Evolutionary conservation across 2,329 filamentous ascomycete genomes (phyloP), one percentile per base, ranked within the genome.

Genomic region (Juglanconis oblonga): DNA sequence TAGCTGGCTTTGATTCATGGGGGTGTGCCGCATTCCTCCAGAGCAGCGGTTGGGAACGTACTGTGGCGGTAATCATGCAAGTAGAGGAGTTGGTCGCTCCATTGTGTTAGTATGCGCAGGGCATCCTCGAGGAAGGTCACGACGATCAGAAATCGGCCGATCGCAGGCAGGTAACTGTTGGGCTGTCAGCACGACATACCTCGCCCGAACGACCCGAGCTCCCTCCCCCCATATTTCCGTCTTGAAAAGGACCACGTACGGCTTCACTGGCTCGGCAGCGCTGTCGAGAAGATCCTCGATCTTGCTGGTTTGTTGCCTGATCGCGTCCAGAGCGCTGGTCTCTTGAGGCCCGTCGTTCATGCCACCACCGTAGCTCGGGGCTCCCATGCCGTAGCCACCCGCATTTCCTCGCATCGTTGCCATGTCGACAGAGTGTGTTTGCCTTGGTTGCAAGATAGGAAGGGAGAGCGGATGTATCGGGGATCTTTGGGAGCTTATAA

Each of bases 81-180:
- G 75, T 98, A 99, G 63, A 90, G 81, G 62, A 99, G 85, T 81
- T 99, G 95, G 74, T 98, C 95, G 72, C 74, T 87, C 93, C 95
- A 99, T 87, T 99, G 95, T 67, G 95, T 99, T 69, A 98, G 81
- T 77, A 99, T 99, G 73, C 95, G 87, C 64, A 99, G 81, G 53
- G 93, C 92, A 80, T 99, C 95, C 77, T 99, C 95, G 68, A 99
- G 83, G 79, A 99, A 99, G 64, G 95, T 99, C 57, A 98, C 95
- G 59, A 99, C 95, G 69, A 99, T 99, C 67, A 99, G 79, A 77
- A 98, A 98, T 67, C 95, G 91, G 67, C 95, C 95, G 79, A 99
- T 94, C 66, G 91, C 92, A 61, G 95, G 95, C 49, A 99, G 84
- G 74, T 96, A 96, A 65, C 93, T 97, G 72, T 70, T 66, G 61